Conservation (phyloP, 2,329 filamentous ascomycete genomes). For the Endocalyx cinctus region DNA sequence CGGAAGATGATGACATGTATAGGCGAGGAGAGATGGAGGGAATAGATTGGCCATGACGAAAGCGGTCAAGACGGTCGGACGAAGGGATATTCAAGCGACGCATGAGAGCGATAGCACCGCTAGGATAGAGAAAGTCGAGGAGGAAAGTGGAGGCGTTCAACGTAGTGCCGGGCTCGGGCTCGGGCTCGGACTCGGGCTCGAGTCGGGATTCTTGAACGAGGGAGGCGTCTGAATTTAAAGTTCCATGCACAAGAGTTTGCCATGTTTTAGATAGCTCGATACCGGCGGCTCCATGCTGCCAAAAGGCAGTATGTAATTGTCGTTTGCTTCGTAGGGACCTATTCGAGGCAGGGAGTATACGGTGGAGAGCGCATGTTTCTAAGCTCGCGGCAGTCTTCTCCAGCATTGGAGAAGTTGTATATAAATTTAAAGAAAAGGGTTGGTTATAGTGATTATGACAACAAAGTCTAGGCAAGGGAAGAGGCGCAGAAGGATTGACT, state of each 20-base stretch:
- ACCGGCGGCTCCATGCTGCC: constrained; percentile 49
- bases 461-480: too few species aligned
- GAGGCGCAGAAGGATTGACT: too few species aligned
- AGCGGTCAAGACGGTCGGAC: constrained; percentile 20
- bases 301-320: constrained; percentile 46
- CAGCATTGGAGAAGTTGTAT: constrained; percentile 41
- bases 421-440: background rate
- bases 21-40: constrained; percentile 16
- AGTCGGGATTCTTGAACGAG: constrained; percentile 18
- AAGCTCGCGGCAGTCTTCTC: constrained; percentile 53
- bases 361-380: constrained; percentile 52
- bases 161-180: constrained; percentile 20
- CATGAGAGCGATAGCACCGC: constrained; percentile 37
- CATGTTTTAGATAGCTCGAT: constrained; percentile 43
- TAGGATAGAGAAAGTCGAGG: constrained; percentile 54
- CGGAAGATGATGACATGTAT: constrained; percentile 19
- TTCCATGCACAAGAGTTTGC: constrained; percentile 32
- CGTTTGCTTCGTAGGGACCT: constrained; percentile 34
- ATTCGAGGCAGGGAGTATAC: constrained; percentile 40
- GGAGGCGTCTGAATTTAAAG: constrained; percentile 19
- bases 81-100: constrained; percentile 26
- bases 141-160: constrained; percentile 44
- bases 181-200: too few species aligned
- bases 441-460: too few species aligned
- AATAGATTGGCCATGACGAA: constrained; percentile 19